Conservation (phyloP, 1,139 yeast species). For the Debaryomyces udenii region DNA sequence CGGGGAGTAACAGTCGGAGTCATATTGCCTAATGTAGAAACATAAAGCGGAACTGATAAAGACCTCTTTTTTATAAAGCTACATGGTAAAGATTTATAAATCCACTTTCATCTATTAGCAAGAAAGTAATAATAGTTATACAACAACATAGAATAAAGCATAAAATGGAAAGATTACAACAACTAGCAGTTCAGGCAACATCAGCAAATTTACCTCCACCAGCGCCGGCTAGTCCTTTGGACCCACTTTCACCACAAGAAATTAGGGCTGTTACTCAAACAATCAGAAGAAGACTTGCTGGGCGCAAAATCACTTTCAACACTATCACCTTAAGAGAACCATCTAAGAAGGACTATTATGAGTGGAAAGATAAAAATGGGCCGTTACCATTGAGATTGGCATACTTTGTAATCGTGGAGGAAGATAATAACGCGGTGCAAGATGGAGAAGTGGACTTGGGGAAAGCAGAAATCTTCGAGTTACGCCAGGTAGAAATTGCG, state of each 20-base stretch:
- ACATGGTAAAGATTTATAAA: too few species aligned
- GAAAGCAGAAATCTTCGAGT: conserved; percentile 47
- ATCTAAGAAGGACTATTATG: conserved; percentile 58
- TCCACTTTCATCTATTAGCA: too few species aligned
- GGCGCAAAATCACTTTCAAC: conserved; percentile 57
- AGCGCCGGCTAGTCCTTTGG: conserved; percentile 67
- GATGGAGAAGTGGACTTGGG: conserved; percentile 70
- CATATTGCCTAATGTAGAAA: too few species aligned
- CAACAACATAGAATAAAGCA: too few species aligned
- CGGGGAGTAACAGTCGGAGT: background rate
- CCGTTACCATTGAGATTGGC: conserved; percentile 69
- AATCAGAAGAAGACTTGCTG: conserved; percentile 41
- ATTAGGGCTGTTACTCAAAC: conserved; percentile 39
- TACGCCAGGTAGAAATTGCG: conserved; percentile 56
- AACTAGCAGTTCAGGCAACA: conserved; percentile 65
- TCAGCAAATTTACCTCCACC: conserved; percentile 58
- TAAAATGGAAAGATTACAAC: conserved; percentile 66
- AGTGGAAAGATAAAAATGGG: conserved; percentile 67
- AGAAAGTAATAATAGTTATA: too few species aligned
- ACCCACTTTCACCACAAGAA: conserved; percentile 67
- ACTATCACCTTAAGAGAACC: conserved; percentile 76
- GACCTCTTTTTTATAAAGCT: too few species aligned
- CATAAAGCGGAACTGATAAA: too few species aligned
- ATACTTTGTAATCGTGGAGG: conserved; percentile 63
- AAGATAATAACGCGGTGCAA: conserved; percentile 61